These are phyloP conservation scores for Fragaria ananassa DNA, from an alignment of 306 rosid species.

Conservation along the genomic window DNA sequence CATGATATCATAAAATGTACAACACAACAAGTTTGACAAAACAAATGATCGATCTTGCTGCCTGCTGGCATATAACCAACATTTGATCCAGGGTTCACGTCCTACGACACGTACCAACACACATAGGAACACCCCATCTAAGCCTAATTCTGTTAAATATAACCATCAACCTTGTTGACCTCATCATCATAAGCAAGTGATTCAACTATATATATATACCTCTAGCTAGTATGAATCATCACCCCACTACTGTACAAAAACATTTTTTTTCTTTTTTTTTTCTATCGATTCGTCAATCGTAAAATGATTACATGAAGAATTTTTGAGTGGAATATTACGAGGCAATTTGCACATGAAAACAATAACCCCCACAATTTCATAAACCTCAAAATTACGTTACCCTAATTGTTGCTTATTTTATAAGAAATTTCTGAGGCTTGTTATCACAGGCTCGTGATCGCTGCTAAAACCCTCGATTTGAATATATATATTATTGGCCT, in stretches of 20 bases:
- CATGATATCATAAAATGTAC: background rate
- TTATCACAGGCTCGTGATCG: no score
- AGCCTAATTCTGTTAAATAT: background rate
- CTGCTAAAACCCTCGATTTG: background rate
- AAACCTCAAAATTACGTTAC: constrained; percentile 3
- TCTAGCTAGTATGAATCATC: background rate
- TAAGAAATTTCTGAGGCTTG: background rate
- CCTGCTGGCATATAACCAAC: constrained; percentile 21
- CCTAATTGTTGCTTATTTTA: no score
- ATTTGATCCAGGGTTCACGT: background rate
- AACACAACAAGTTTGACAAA: background rate
- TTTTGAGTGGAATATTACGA: constrained; percentile 44
- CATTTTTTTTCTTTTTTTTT: background rate
- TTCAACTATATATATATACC: no score
- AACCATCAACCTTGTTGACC: constrained; percentile 50
- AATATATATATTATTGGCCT: constrained; percentile 7
- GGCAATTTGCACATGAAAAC: constrained; percentile 25
- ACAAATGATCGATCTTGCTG: background rate
- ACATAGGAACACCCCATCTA: constrained; percentile 11
- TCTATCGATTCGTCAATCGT: constrained; percentile 39
- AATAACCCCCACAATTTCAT: constrained; percentile 26
- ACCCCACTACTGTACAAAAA: background rate
- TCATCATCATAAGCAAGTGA: background rate
- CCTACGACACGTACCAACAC: background rate
- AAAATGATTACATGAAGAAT: constrained; percentile 48